Base-by-base conservation (phyloP, 2,329 filamentous ascomycete genomes). In the Hymenoscyphus repandus region DNA sequence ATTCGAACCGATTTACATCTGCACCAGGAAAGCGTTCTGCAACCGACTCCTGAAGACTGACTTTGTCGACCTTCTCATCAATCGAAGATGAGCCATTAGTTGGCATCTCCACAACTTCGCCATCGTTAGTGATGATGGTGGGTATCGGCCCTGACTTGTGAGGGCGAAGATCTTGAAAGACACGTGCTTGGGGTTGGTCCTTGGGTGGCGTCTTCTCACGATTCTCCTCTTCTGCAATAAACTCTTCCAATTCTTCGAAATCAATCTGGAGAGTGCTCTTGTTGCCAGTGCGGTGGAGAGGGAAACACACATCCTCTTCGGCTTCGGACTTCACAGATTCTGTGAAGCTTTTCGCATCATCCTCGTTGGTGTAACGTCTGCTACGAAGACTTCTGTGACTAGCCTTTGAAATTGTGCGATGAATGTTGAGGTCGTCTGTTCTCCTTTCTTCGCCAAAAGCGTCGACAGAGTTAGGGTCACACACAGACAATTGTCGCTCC, bases 181-280 rank as follows among this genome's bases (percentile, higher is more conserved):
- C 50, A 17, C 60, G 62, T 27, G 61, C 54, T 36, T 62, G 62
- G 46, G 63, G 58, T 37, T 64, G 62, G 46, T 61, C 57, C 32
- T 58, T 57, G n/a, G 63, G 61, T 22, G 64, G 58, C 13, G 62
- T 63, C 39, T 49, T 71, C 5, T 73, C 71, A 11, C 73, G 74
- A 63, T 74, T 69, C 62, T 81, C 78, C 31, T 74, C 76, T 41
- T 86, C 76, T 47, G 80, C 82, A 31, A 97, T 87, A 62, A 96
- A 97, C 60, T 90, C 89, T 67, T 99, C 92, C 31, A 99, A 76
- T 58, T 91, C 91, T 64, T 97, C 91, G 62, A 92, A 97, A 68
- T 97, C 91, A 60, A 90, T 90, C 53, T 88, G 84, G 2, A 92
- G 83, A 63, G 89, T 85, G 51, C 86, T 83, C 64, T 90, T 86